A percentile compares a stretch with the other conserved stretches of the same genome.
Conservation (phyloP, 2,329 filamentous ascomycete species). For the Talaromyces sp. region DNA sequence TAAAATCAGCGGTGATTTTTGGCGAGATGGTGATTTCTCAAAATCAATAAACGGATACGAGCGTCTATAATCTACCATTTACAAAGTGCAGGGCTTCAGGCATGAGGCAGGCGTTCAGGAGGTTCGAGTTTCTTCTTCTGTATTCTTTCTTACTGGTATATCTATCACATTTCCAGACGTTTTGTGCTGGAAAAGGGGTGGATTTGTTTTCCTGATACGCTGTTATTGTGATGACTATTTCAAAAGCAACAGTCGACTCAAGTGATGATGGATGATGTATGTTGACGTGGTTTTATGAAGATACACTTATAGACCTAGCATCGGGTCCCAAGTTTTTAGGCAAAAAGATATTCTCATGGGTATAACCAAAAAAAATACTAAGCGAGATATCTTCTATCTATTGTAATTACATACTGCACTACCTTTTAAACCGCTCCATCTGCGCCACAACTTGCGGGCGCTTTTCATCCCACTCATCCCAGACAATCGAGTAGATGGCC, state of each 20-base stretch:
- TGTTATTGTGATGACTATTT: neutral
- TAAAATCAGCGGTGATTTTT: constrained; percentile 24
- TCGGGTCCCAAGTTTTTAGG: neutral
- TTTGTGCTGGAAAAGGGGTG: neutral
- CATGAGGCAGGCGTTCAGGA: constrained; percentile 39
- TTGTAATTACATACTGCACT: too few species aligned
- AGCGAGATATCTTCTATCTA: neutral
- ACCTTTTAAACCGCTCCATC: constrained; percentile 1
- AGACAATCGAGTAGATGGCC: constrained; percentile 9
- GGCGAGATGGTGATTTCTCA: neutral
- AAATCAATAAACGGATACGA: neutral
- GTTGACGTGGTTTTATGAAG: neutral
- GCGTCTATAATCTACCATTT: constrained; percentile 11
- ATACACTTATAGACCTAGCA: neutral
- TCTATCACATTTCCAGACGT: neutral
- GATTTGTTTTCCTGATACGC: neutral
- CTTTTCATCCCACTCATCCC: constrained; percentile 13
- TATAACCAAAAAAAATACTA: neutral
- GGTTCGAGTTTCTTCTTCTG: constrained; percentile 26
- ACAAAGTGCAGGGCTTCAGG: constrained; percentile 22
- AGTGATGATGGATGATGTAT: neutral
- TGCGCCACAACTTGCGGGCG: constrained; percentile 6
- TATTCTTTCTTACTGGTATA: constrained; percentile 16
- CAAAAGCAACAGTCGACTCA: neutral
- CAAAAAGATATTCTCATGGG: neutral